Conservation (phyloP, 2,329 filamentous ascomycete genomes). For the Talaromyces sp. region DNA sequence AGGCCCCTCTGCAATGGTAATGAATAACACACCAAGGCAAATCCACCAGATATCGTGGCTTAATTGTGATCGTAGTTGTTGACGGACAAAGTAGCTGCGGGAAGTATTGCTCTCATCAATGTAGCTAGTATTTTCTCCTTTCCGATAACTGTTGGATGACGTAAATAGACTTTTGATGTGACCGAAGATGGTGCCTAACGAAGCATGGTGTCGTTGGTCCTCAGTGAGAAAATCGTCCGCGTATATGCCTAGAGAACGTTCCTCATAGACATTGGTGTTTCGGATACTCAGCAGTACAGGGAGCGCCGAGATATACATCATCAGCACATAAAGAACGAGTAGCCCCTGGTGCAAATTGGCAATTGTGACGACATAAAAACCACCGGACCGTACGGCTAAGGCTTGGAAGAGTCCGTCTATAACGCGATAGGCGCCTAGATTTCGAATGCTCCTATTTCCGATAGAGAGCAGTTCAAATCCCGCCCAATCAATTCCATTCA, state of each 20-base stretch:
- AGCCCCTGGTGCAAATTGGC: constrained; percentile 51
- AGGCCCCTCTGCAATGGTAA: constrained; percentile 55
- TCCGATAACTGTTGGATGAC: constrained; percentile 11
- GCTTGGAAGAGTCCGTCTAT: constrained; percentile 61
- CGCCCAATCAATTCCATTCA: constrained; percentile 61
- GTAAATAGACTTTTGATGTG: constrained; percentile 21
- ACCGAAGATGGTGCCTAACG: constrained; percentile 20
- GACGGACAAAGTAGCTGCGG: constrained; percentile 46
- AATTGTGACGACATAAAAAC: constrained; percentile 62
- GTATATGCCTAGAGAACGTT: constrained; percentile 55
- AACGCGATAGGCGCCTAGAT: constrained; percentile 50
- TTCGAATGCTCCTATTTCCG: constrained; percentile 52
- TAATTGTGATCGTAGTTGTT: constrained; percentile 60
- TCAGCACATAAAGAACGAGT: constrained; percentile 52
- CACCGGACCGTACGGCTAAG: constrained; percentile 59
- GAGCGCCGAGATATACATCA: constrained; percentile 36
- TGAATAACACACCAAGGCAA: constrained; percentile 54
- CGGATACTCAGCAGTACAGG: constrained; percentile 40
- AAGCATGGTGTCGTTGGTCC: constrained; percentile 14
- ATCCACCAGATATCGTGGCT: constrained; percentile 65
- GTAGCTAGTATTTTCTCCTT: background rate
- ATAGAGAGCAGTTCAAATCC: constrained; percentile 63
- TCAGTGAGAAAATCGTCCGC: constrained; percentile 25
- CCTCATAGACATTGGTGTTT: constrained; percentile 67
- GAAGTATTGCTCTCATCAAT: constrained; percentile 23